phyloP scores from a whole-genome alignment of 768 basidiomycete species.

The Amyloporia xantha region DNA sequence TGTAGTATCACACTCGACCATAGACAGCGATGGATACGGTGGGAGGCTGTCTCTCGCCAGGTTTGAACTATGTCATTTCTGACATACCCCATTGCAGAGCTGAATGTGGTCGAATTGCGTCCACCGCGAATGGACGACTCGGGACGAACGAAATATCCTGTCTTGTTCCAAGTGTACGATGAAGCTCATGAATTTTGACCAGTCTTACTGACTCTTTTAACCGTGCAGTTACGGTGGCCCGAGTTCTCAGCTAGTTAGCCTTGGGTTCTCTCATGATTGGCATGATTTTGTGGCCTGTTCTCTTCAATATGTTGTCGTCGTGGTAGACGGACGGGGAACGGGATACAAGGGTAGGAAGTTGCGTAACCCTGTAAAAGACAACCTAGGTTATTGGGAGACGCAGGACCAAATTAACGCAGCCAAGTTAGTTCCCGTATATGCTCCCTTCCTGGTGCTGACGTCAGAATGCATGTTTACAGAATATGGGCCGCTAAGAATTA shows the following conservation, averaged over 20 bases:
- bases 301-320: constrained; percentile 78
- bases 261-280: constrained; percentile 71
- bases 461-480: constrained; percentile 28
- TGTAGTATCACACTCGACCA: constrained; percentile 60
- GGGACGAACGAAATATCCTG: constrained; percentile 94
- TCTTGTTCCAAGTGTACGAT: constrained; percentile 76
- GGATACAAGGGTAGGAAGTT: constrained; percentile 82
- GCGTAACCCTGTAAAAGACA: constrained; percentile 81
- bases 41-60: background rate
- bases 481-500: constrained; percentile 83
- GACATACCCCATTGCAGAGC: constrained; percentile 38
- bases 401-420: constrained; percentile 87
- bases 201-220: background rate
- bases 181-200: background rate
- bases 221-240: constrained; percentile 84
- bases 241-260: constrained; percentile 68
- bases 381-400: constrained; percentile 87
- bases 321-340: constrained; percentile 91
- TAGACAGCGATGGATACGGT: constrained; percentile 79
- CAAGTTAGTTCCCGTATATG: constrained; percentile 41
- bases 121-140: constrained; percentile 92
- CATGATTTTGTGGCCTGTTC: constrained; percentile 79
- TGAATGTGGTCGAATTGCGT: constrained; percentile 87
- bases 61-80: background rate
- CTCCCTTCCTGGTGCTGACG: constrained; percentile 1